Evolutionary conservation across 257 asterid species (phyloP), one percentile per base, ranked within the genome.

Genomic region (Ligustrum vulgare): DNA sequence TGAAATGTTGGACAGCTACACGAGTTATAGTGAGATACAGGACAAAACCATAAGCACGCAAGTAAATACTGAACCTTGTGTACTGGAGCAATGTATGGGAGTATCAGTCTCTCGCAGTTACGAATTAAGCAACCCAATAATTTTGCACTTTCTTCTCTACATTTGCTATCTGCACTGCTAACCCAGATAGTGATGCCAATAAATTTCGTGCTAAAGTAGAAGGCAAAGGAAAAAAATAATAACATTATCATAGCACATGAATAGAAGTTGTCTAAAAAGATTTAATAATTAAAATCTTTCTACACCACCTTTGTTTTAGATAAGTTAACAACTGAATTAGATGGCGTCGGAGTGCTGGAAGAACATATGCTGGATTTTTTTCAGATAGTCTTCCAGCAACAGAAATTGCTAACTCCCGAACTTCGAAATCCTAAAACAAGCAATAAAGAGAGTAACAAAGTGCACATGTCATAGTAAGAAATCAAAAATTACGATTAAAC

Each of bases 341-440:
- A 86, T 93, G 97, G 77, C 99, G 96, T 67, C 99, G 99, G 36
- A 95, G 98, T 77, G 99, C 98, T 33, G 99, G 99, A 72, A 93
- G 97, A 79, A 91, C 99, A 80, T 95, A 93, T 72, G 98, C 99
- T 71, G 99, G 99, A 85, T 95, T 95, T 84, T 95, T 95, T 86
- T 91, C 99, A 66, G 99, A 95, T 67, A 95, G 87, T 75, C 99
- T 91, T 73, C 99, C 99, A 85, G 97, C 97, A 75, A 95, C 86
- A 69, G 96, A 95, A 81, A 95, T 95, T 77, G 98, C 96, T 56
- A 83, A 85, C 80, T 93, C 98, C 67, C 98, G 92, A 80, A 93
- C 99, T 79, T 85, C 94, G 75, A 89, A 90, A 79, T 95, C 96
- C 99, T 95, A 80, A 36, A 69, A 35, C 80, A 75, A 66, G 51